Conservation (phyloP, 768 basidiomycete species). For the Suillus fuscotomentosus region DNA sequence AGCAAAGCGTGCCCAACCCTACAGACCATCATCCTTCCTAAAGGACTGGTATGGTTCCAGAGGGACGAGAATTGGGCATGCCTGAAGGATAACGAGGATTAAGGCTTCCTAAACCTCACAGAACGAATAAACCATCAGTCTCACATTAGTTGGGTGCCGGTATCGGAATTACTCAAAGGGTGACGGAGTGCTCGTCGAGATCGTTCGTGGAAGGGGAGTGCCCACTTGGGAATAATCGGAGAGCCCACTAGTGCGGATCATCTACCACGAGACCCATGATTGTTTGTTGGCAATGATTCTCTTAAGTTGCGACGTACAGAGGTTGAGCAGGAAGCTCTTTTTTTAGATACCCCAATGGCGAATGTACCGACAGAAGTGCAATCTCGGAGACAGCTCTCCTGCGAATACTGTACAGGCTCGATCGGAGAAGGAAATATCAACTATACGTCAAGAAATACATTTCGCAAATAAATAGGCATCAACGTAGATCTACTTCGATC, state of each 20-base stretch:
- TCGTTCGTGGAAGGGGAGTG: not conserved
- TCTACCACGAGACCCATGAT: not conserved
- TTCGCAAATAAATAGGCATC: not conserved
- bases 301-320: not conserved
- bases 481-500: not conserved
- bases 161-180: too few species aligned
- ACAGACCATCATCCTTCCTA: slow-evolving; percentile 61
- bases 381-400: not conserved
- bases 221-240: not conserved
- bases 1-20: slow-evolving; percentile 57
- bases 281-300: not conserved
- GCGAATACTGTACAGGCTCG: not conserved
- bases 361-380: not conserved
- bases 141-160: not conserved
- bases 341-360: not conserved
- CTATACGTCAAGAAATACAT: not conserved
- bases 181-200: not conserved
- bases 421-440: not conserved
- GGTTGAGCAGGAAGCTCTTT: not conserved
- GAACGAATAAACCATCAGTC: not conserved
- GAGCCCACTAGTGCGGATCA: not conserved
- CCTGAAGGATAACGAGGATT: slow-evolving; percentile 13
- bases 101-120: not conserved
- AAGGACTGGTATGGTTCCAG: slow-evolving; percentile 60
- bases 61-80: slow-evolving; percentile 24